phyloP scores from a whole-genome alignment of 305 asterid genomes.

The Fraxinus floribunda region DNA sequence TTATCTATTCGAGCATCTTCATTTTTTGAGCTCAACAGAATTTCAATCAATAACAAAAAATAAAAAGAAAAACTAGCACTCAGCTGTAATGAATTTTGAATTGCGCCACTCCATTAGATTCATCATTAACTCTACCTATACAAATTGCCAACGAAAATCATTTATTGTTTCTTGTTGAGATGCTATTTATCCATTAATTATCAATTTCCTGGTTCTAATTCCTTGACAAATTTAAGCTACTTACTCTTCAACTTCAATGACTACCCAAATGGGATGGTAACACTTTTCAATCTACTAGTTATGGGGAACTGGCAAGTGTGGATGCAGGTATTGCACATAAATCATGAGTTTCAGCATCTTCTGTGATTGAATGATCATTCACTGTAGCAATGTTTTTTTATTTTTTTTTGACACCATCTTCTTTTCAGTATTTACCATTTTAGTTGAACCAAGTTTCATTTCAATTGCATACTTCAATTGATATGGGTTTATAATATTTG shows the following conservation, averaged over 20 bases:
- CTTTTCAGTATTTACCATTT: not conserved
- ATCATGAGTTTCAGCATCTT: conserved; percentile 5
- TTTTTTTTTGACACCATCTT: not conserved
- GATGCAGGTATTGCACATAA: conserved; percentile 73
- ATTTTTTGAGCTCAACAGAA: not conserved
- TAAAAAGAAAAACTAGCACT: not conserved
- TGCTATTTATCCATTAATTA: not conserved
- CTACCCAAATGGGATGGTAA: conserved; percentile 95
- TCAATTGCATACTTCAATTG: not conserved
- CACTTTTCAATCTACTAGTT: conserved; percentile 92
- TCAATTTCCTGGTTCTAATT: conserved; percentile 16
- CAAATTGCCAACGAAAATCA: not conserved
- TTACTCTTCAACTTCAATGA: conserved; percentile 97
- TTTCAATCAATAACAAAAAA: not conserved
- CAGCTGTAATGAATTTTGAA: not conserved
- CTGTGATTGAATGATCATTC: not conserved
- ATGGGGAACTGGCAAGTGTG: conserved; percentile 97
- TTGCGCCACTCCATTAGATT: not conserved
- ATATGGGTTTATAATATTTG: not conserved
- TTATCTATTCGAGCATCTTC: not conserved
- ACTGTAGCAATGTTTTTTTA: not conserved
- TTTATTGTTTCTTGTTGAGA: not conserved
- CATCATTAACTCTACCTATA: not conserved
- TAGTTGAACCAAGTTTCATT: conserved; percentile 1
- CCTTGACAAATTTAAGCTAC: conserved; percentile 76